Percentiles rank a stretch among this genome's conserved stretches.
Evolutionary conservation across 2,329 filamentous ascomycete species (phyloP).

Genomic region (Rhynchosporium secalis): DNA sequence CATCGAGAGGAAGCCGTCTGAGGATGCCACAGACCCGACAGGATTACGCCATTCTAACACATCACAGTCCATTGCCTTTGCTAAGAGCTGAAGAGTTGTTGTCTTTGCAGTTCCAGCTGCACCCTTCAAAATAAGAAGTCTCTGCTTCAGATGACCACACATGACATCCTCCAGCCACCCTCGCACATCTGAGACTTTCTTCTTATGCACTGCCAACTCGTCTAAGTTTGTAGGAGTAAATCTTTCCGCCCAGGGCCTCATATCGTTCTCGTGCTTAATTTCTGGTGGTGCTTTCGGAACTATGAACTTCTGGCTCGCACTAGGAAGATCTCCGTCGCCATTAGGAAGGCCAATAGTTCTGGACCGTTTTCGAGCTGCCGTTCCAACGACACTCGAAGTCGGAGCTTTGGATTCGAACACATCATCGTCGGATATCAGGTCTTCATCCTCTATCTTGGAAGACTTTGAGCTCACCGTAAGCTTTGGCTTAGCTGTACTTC

Average conservation of each 20-base stretch:
- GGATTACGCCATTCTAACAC: slow-evolving; percentile 93
- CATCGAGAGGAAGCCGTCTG: slow-evolving; percentile 66
- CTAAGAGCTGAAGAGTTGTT: slow-evolving; percentile 76
- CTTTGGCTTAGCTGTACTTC: slow-evolving; percentile 30
- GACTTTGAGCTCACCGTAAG: slow-evolving; percentile 44
- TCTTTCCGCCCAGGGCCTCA: slow-evolving; percentile 82
- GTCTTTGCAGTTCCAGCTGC: slow-evolving; percentile 93
- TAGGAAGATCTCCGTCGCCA: slow-evolving; percentile 30
- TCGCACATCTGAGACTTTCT: slow-evolving; percentile 83
- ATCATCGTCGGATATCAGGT: slow-evolving; percentile 58
- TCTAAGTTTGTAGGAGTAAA: slow-evolving; percentile 75
- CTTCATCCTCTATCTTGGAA: slow-evolving; percentile 40
- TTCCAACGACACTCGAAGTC: slow-evolving; percentile 55
- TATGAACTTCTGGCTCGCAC: slow-evolving; percentile 53
- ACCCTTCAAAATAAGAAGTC: slow-evolving; percentile 82
- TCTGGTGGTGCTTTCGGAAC: slow-evolving; percentile 35
- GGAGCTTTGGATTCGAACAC: slow-evolving; percentile 52
- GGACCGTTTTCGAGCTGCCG: slow-evolving; percentile 56
- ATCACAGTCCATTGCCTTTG: slow-evolving; percentile 73
- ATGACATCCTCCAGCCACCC: slow-evolving; percentile 79
- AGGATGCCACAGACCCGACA: slow-evolving; percentile 55
- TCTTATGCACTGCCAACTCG: slow-evolving; percentile 92
- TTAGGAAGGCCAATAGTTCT: slow-evolving; percentile 42
- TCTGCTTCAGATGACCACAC: slow-evolving; percentile 63
- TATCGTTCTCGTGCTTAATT: slow-evolving; percentile 50